Percentiles rank a stretch among this genome's conserved stretches.
phyloP scores from a whole-genome alignment of 768 basidiomycete genomes.

The Hirschioporus abietinus region DNA sequence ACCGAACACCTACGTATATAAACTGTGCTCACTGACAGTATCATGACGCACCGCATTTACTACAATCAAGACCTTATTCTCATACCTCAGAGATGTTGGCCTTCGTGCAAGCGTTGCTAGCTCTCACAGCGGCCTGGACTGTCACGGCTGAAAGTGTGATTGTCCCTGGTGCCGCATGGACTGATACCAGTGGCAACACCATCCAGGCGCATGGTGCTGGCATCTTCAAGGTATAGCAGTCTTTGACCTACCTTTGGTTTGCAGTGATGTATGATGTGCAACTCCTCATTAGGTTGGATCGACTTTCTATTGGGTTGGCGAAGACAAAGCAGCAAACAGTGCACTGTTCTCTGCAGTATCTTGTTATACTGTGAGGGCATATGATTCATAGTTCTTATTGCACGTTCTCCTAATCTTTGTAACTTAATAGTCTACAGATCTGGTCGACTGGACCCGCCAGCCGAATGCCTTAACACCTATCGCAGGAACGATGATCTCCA shows the following conservation, averaged over 20 bases:
- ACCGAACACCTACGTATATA: not conserved
- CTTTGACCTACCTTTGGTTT: not conserved
- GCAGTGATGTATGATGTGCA: not conserved
- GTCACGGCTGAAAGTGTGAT: constrained; percentile 30
- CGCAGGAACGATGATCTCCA: constrained; percentile 49
- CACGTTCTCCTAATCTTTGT: not conserved
- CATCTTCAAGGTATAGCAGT: constrained; percentile 40
- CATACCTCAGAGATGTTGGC: not conserved
- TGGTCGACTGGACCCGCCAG: constrained; percentile 51
- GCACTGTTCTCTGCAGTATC: constrained; percentile 53
- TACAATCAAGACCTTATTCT: not conserved
- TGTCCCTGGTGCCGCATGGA: constrained; percentile 59
- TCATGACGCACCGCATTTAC: not conserved
- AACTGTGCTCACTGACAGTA: not conserved
- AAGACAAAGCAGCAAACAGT: constrained; percentile 56
- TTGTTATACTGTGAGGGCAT: constrained; percentile 41
- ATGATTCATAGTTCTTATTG: not conserved
- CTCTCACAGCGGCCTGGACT: not conserved
- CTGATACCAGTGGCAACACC: constrained; percentile 52
- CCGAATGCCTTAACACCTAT: constrained; percentile 54
- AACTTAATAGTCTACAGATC: constrained; percentile 37
- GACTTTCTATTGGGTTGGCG: constrained; percentile 58
- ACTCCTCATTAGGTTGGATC: constrained; percentile 37
- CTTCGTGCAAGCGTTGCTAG: not conserved
- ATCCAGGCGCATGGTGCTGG: constrained; percentile 64